Percentiles rank a stretch among this genome's conserved stretches.
Evolutionary conservation across 768 basidiomycete species (phyloP).

Genomic region (Cantharellus anzutake): DNA sequence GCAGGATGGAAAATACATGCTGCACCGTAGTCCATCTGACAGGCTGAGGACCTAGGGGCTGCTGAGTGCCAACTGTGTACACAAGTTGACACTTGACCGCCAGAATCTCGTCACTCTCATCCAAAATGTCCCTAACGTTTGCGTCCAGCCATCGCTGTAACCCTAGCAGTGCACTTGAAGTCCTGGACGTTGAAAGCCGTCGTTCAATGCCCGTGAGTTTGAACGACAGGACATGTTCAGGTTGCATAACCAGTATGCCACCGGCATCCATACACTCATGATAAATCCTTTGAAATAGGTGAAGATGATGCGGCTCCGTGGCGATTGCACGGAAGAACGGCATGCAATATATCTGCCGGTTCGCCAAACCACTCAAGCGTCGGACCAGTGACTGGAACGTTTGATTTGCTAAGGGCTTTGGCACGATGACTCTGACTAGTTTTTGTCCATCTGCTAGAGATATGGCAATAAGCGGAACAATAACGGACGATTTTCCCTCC

Average conservation of each 20-base stretch:
- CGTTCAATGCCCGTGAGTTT: constrained; percentile 23
- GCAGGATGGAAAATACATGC: too few relatives aligned
- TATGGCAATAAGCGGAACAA: constrained; percentile 26
- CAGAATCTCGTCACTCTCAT: constrained; percentile 25
- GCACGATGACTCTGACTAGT: constrained; percentile 29
- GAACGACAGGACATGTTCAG: constrained; percentile 35
- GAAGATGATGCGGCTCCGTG: background rate
- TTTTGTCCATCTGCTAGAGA: constrained; percentile 25
- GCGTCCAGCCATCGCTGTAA: constrained; percentile 11
- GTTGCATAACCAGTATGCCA: constrained; percentile 32
- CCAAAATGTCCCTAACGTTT: constrained; percentile 23
- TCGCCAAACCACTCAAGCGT: constrained; percentile 25
- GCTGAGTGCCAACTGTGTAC: constrained; percentile 3
- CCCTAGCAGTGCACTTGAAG: constrained; percentile 3
- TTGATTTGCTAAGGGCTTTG: constrained; percentile 20
- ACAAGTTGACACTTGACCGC: constrained; percentile 3
- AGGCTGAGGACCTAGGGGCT: background rate
- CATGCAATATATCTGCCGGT: constrained; percentile 29
- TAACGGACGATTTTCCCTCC: constrained; percentile 35
- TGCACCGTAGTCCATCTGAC: constrained; percentile 1
- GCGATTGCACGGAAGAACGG: constrained; percentile 20
- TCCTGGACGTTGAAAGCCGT: constrained; percentile 13
- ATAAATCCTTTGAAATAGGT: constrained; percentile 18
- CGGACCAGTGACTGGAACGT: constrained; percentile 31
- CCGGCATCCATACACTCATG: constrained; percentile 20